Percentiles rank a stretch among this genome's conserved stretches.
phyloP scores from a whole-genome alignment of 2,329 filamentous ascomycete genomes.

The Parastagonospora nodorum region DNA sequence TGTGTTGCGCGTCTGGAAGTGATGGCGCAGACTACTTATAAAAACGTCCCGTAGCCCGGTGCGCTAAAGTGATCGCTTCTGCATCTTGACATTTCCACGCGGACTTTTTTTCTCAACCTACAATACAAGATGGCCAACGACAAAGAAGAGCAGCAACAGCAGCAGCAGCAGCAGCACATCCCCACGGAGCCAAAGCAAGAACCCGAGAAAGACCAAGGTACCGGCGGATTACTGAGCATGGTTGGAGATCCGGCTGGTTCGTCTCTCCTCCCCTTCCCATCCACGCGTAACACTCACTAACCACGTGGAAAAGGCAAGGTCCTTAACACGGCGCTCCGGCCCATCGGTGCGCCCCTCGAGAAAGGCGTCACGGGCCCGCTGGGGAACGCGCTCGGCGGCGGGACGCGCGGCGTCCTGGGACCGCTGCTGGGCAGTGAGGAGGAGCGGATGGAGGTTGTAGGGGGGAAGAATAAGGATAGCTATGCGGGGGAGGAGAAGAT shows the following conservation, averaged over 20 bases:
- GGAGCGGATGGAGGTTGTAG: constrained; percentile 43
- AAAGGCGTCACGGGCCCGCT: constrained; percentile 45
- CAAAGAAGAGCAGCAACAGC: constrained; percentile 7
- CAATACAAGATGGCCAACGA: constrained; percentile 1
- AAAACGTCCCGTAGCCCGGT: neutral
- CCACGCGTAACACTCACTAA: too few species aligned
- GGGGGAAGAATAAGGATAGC: constrained; percentile 48
- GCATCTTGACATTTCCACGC: neutral
- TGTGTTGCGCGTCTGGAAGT: neutral
- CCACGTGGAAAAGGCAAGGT: constrained; percentile 35
- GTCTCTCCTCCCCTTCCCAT: neutral
- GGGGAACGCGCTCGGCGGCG: constrained; percentile 42
- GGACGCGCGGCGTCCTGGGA: constrained; percentile 42
- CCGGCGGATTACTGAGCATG: constrained; percentile 33
- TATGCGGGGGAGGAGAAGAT: constrained; percentile 45
- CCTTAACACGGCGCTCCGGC: constrained; percentile 45
- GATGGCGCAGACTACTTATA: neutral
- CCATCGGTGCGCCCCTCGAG: constrained; percentile 46
- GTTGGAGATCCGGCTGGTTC: constrained; percentile 42
- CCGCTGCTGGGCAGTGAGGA: constrained; percentile 42
- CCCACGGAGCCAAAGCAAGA: constrained; percentile 21
- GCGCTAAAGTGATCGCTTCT: neutral
- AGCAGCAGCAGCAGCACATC: constrained; percentile 32
- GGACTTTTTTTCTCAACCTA: too few species aligned
- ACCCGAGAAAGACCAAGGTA: constrained; percentile 21